Percentiles rank a stretch among this genome's conserved stretches.
Evolutionary conservation across 495 filamentous ascomycete species (phyloP).

Genomic region (Penicillium pancosmium): DNA sequence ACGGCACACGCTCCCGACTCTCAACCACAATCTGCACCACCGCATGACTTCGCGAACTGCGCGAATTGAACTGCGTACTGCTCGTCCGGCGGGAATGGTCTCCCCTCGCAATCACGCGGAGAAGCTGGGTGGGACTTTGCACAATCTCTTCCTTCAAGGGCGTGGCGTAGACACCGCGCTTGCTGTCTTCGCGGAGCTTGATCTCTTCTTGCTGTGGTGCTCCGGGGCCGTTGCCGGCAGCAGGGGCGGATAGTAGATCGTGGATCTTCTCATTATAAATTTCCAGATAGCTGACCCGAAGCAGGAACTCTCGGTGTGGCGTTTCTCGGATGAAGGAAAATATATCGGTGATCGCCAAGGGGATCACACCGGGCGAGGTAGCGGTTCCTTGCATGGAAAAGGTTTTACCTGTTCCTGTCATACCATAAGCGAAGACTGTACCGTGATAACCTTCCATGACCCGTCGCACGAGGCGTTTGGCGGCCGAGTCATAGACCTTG

Average conservation of each 20-base stretch:
- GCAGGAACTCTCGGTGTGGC: constrained; percentile 88
- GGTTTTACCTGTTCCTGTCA: constrained; percentile 98
- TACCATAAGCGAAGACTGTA: constrained; percentile 97
- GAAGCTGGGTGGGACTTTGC: constrained; percentile 91
- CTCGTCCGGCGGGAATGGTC: constrained; percentile 87
- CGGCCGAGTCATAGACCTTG: constrained; percentile 88
- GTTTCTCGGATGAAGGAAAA: constrained; percentile 99
- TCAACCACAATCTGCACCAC: constrained; percentile 99
- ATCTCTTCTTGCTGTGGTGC: constrained; percentile 75
- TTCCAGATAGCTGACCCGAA: constrained; percentile 96
- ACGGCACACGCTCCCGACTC: constrained; percentile 79
- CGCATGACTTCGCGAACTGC: constrained; percentile 95
- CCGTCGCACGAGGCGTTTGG: constrained; percentile 89
- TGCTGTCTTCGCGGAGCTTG: constrained; percentile 93
- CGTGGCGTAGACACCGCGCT: constrained; percentile 93
- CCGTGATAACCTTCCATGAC: constrained; percentile 99
- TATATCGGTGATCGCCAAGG: constrained; percentile 95
- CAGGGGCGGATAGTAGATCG: constrained; percentile 76
- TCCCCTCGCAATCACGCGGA: constrained; percentile 92
- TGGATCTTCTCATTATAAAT: constrained; percentile 99
- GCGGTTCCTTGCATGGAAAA: constrained; percentile 99
- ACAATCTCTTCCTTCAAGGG: constrained; percentile 98
- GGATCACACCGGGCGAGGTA: constrained; percentile 95
- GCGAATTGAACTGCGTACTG: constrained; percentile 93
- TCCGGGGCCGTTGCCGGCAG: constrained; percentile 52